These are phyloP conservation scores for Eremothecium gossypii DNA, from an alignment of 1,139 yeast species.

Conservation along the genomic window DNA sequence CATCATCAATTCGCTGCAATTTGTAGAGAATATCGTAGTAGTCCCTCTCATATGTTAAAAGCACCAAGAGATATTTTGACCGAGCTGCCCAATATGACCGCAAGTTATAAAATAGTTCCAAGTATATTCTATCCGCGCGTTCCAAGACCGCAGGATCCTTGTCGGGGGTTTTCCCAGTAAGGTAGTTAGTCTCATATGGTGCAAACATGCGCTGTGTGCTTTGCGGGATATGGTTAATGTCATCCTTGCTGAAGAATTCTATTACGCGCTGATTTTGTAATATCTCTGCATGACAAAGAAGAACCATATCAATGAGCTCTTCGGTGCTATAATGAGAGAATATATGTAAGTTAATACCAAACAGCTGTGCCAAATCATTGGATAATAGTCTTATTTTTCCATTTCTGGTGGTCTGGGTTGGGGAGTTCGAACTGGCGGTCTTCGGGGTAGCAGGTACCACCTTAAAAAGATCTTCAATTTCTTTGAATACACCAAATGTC, in stretches of 20 bases:
- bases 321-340: conserved; percentile 55
- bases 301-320: conserved; percentile 53
- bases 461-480: conserved; percentile 68
- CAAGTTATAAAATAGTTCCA: conserved; percentile 69
- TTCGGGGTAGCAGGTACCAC: conserved; percentile 34
- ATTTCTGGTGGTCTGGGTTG: not conserved
- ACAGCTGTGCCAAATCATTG: conserved; percentile 77
- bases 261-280: conserved; percentile 59
- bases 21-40: conserved; percentile 59
- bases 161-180: conserved; percentile 36
- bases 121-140: conserved; percentile 69
- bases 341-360: conserved; percentile 85
- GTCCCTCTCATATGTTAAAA: conserved; percentile 64
- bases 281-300: conserved; percentile 64
- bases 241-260: conserved; percentile 73
- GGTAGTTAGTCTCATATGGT: conserved; percentile 59
- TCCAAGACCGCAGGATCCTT: conserved; percentile 58
- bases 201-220: conserved; percentile 54
- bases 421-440: conserved; percentile 31
- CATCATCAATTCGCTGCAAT: conserved; percentile 56
- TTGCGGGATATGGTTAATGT: conserved; percentile 61
- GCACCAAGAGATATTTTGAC: conserved; percentile 60
- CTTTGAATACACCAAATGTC: conserved; percentile 59
- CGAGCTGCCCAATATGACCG: conserved; percentile 80
- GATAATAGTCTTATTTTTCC: conserved; percentile 55